These are phyloP conservation scores for Phytophthora hibernalis DNA, from an alignment of 352 stramenopile genomes.

Conservation along the genomic window DNA sequence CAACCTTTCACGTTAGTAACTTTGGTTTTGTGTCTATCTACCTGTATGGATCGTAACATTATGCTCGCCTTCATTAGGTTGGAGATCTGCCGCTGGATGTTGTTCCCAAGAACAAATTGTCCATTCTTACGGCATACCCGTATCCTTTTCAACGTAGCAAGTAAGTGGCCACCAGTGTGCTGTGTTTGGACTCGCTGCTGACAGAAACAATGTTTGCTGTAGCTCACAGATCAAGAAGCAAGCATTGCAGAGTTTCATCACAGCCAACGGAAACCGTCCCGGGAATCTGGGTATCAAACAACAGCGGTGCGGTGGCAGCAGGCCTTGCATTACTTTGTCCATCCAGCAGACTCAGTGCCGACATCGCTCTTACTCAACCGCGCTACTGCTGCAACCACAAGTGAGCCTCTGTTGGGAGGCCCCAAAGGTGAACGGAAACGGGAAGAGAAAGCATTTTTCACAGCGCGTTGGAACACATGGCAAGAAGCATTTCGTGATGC, in stretches of 20 bases:
- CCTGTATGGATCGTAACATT: neutral
- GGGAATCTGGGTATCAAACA: constrained; percentile 11
- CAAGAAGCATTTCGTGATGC: constrained; percentile 72
- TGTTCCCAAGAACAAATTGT: constrained; percentile 61
- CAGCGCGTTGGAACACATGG: constrained; percentile 62
- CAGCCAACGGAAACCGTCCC: neutral
- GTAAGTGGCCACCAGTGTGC: constrained; percentile 38
- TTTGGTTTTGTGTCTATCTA: neutral
- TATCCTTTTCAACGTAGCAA: constrained; percentile 67
- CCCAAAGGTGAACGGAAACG: constrained; percentile 44
- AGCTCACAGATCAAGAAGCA: constrained; percentile 48
- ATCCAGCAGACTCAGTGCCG: constrained; percentile 62
- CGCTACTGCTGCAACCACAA: constrained; percentile 35
- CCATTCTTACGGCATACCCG: constrained; percentile 68
- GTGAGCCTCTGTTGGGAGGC: constrained; percentile 28
- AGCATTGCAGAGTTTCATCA: constrained; percentile 44
- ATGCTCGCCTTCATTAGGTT: constrained; percentile 27
- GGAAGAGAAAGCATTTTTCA: constrained; percentile 71
- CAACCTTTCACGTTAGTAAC: constrained; percentile 32
- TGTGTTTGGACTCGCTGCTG: neutral
- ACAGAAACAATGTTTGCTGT: neutral
- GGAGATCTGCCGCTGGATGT: constrained; percentile 61
- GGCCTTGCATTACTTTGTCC: constrained; percentile 71
- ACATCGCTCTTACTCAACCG: constrained; percentile 58
- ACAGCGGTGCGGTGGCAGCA: constrained; percentile 65